Evolutionary conservation across 305 asterid species (phyloP), one percentile per base, ranked within the genome.

Genomic region (Solanum chacoense): DNA sequence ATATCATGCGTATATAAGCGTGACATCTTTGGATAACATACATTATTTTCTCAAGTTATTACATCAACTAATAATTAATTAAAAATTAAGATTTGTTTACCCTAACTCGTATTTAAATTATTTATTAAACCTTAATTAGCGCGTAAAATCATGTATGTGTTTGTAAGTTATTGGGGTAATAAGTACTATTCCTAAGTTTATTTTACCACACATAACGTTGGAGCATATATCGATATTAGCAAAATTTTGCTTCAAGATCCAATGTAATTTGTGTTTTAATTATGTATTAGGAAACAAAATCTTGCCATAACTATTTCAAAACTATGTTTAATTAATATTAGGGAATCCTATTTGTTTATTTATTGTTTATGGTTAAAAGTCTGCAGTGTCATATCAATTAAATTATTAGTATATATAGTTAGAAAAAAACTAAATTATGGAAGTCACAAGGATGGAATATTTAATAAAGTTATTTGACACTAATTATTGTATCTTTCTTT

Each of bases 191-290:
- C 16, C 65, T 40, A 80, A 80, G 69, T 40, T 26, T 28, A 40
- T 80, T 42, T 26, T 40, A 80, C 86, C 86, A 28, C 32, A 83
- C 38, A 78, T 83, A 90, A 86, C 4, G 11, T 35, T 78, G 65
- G 40, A 74, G 92, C 67, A 87, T 90, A 81, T 87, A 83, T 90
- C 28, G 91, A 29, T 74, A 50, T 67, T 84, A 84, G 91, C 87
- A 84, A 90, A 40, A 42, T 20, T 77, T 55, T 32, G 40, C 50
- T 36, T 24, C 45, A 83, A 89, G 92, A 90, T 90, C 92, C 90
- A 31, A 87, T 87, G 87, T 65, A 83, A 40, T 26, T 88, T 40
- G 75, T 79, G 84, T 34, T 84, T 76, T 88, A 32, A 84, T 88
- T 88, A 87, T 59, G 83, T 71, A 78, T 88, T 77, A 88, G 84